These are phyloP conservation scores for Metschnikowia henanensis DNA, from an alignment of 805 yeast genomes.

Conservation along the genomic window DNA sequence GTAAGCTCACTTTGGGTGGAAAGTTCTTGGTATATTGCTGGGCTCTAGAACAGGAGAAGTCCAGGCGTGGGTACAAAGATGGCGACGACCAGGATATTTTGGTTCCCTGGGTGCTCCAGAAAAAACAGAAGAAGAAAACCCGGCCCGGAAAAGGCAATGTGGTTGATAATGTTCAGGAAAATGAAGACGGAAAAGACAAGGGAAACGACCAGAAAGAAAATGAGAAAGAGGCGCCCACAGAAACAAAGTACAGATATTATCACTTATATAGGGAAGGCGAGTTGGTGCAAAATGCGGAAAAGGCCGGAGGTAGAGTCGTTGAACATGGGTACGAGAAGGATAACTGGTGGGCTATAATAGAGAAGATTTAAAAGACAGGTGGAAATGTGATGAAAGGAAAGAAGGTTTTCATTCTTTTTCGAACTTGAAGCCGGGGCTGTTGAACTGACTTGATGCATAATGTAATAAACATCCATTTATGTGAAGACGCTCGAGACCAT, in stretches of 20 bases:
- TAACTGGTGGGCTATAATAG: constrained; percentile 76
- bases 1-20: constrained; percentile 59
- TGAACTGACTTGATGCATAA: no score
- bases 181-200: constrained; percentile 14
- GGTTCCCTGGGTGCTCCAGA: constrained; percentile 91
- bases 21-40: constrained; percentile 85
- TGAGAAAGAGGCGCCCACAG: constrained; percentile 24
- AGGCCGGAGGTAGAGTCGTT: constrained; percentile 70
- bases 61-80: constrained; percentile 87
- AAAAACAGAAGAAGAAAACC: constrained; percentile 43
- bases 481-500: no score
- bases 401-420: no score
- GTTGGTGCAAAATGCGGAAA: constrained; percentile 62
- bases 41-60: constrained; percentile 91
- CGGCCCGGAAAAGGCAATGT: constrained; percentile 18
- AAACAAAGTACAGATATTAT: constrained; percentile 79
- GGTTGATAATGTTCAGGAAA: not conserved
- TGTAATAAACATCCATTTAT: no score
- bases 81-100: constrained; percentile 92
- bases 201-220: constrained; percentile 8
- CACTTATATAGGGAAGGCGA: constrained; percentile 88
- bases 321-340: constrained; percentile 87
- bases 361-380: constrained; percentile 4
- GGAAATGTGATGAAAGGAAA: no score
- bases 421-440: no score